Percentiles rank a stretch among this genome's conserved stretches.
Evolutionary conservation across 495 filamentous ascomycete genomes (phyloP).

Genomic region (Penicillium diatomitis): DNA sequence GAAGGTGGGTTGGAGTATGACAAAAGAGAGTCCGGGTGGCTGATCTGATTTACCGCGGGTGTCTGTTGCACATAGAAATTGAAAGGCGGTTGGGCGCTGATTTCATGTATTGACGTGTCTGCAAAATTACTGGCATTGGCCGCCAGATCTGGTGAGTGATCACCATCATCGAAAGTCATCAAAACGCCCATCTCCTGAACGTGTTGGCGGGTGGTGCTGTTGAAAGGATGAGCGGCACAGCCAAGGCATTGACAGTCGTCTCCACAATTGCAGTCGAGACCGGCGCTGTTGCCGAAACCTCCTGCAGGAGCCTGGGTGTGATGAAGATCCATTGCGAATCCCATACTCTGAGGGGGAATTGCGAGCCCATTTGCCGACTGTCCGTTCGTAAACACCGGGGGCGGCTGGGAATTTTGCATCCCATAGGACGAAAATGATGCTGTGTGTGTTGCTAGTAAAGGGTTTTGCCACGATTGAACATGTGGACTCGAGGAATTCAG

Average conservation of each 20-base stretch:
- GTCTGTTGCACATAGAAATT: slow-evolving; percentile 11
- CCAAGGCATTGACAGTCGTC: slow-evolving; percentile 59
- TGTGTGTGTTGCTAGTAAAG: slow-evolving; percentile 6
- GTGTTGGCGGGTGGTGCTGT: slow-evolving; percentile 57
- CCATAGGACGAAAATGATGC: slow-evolving; percentile 12
- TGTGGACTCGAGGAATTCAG: slow-evolving; percentile 10
- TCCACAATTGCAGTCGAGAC: slow-evolving; percentile 55
- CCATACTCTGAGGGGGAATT: slow-evolving; percentile 10
- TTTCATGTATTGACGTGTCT: background rate
- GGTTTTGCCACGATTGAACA: slow-evolving; percentile 17
- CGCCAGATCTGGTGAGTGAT: slow-evolving; percentile 14
- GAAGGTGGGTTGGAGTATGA: slow-evolving; percentile 11
- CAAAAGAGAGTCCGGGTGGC: slow-evolving; percentile 9
- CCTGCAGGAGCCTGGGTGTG: slow-evolving; percentile 6
- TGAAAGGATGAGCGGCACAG: slow-evolving; percentile 64
- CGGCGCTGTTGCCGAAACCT: slow-evolving; percentile 10
- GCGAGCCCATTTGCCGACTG: slow-evolving; percentile 11
- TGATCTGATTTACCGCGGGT: slow-evolving; percentile 7
- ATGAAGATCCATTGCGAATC: slow-evolving; percentile 3
- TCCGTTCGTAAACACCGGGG: slow-evolving; percentile 7
- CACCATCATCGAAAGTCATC: slow-evolving; percentile 26
- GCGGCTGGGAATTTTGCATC: slow-evolving; percentile 6
- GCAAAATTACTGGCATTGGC: slow-evolving; percentile 9
- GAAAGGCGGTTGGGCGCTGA: background rate
- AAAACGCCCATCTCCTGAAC: slow-evolving; percentile 44